A percentile compares a stretch with the other conserved stretches of the same genome.
Evolutionary conservation across 2,329 filamentous ascomycete genomes (phyloP).

Genomic region (Xylariaceae sp.): DNA sequence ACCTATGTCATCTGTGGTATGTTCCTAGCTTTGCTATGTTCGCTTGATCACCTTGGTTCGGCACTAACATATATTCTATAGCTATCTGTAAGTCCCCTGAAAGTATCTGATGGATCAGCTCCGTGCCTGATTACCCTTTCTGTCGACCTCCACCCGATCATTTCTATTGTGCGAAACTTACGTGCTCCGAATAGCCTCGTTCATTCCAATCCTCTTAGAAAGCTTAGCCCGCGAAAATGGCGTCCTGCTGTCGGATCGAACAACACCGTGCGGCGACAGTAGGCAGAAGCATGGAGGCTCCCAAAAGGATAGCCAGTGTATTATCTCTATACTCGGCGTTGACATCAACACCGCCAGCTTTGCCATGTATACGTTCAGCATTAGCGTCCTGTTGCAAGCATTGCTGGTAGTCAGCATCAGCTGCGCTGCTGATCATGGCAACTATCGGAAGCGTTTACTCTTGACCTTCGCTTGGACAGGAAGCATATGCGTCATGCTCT

Average conservation of each 20-base stretch:
- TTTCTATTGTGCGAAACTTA: constrained; percentile 6
- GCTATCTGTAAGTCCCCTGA: constrained; percentile 26
- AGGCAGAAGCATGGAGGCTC: constrained; percentile 44
- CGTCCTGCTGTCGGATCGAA: constrained; percentile 74
- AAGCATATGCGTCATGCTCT: constrained; percentile 80
- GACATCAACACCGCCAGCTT: constrained; percentile 96
- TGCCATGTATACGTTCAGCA: constrained; percentile 96
- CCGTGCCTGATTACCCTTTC: no score
- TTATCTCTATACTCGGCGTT: constrained; percentile 75
- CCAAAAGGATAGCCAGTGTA: constrained; percentile 62
- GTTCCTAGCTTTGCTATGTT: constrained; percentile 28
- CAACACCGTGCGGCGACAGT: constrained; percentile 67
- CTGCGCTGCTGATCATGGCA: constrained; percentile 90
- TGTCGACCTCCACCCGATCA: no score
- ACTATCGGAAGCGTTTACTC: constrained; percentile 83
- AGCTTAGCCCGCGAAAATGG: constrained; percentile 90
- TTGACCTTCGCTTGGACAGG: constrained; percentile 81
- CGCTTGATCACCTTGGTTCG: neutral
- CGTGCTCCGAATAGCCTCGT: constrained; percentile 60
- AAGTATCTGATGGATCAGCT: neutral
- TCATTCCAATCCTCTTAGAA: constrained; percentile 93
- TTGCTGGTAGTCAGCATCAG: constrained; percentile 94
- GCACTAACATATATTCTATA: constrained; percentile 9
- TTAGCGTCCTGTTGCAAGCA: constrained; percentile 85
- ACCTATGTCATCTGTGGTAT: constrained; percentile 92